phyloP scores from a whole-genome alignment of 805 yeast species.

The Kluyveromyces siamensis region DNA sequence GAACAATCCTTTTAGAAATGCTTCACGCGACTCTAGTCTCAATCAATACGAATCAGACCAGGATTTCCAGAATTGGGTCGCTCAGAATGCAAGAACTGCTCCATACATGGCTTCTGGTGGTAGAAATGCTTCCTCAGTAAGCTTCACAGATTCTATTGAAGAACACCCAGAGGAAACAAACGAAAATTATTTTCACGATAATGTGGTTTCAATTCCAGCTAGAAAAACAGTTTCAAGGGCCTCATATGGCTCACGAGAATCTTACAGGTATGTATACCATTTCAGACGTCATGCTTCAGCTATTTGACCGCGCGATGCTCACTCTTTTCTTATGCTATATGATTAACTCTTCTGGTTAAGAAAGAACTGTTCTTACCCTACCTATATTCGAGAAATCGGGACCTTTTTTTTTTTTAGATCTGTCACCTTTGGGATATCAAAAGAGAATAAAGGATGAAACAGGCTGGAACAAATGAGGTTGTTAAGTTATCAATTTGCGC shows the following conservation, averaged over 20 bases:
- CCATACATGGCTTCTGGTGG: conserved; percentile 13
- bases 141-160: conserved; percentile 36
- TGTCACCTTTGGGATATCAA: neutral
- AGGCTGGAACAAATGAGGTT: neutral
- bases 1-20: conserved; percentile 65
- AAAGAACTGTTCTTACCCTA: neutral
- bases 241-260: neutral
- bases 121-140: conserved; percentile 31
- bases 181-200: conserved; percentile 1
- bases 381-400: neutral
- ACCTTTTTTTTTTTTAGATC: too few species aligned
- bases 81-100: conserved; percentile 10
- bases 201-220: neutral
- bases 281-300: neutral
- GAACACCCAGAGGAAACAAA: conserved; percentile 16
- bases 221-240: neutral
- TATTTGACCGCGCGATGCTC: neutral
- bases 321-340: neutral
- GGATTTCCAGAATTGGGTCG: conserved; percentile 53
- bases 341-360: neutral
- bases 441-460: neutral
- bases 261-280: neutral
- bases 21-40: conserved; percentile 25
- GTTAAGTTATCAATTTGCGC: neutral
- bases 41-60: conserved; percentile 23